Conservation (phyloP, 768 basidiomycete genomes). For the Lactifluus hygrophoroides region DNA sequence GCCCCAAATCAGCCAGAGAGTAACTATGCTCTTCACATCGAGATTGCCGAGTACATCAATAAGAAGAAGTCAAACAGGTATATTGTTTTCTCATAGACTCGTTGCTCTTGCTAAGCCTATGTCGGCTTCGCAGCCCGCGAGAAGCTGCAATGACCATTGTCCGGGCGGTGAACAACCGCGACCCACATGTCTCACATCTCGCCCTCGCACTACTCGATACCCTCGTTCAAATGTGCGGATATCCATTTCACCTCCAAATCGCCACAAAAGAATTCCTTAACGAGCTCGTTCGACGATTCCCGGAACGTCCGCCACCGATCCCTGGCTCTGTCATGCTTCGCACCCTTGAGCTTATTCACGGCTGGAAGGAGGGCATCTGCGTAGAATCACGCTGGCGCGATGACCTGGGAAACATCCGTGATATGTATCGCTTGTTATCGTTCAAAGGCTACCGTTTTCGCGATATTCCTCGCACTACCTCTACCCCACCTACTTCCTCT, state of each 20-base stretch:
- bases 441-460: slow-evolving; percentile 90
- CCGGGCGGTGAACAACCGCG: slow-evolving; percentile 82
- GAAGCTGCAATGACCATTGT: slow-evolving; percentile 86
- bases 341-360: slow-evolving; percentile 85
- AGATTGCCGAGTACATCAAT: slow-evolving; percentile 91
- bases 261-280: slow-evolving; percentile 97
- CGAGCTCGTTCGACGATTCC: slow-evolving; percentile 95
- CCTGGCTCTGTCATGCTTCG: slow-evolving; percentile 92
- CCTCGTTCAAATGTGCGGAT: slow-evolving; percentile 92
- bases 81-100: slow-evolving; percentile 24
- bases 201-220: slow-evolving; percentile 83
- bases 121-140: slow-evolving; percentile 53
- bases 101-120: neutral
- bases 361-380: slow-evolving; percentile 94
- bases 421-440: slow-evolving; percentile 90
- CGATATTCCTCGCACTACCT: slow-evolving; percentile 33
- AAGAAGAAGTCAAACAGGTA: slow-evolving; percentile 94
- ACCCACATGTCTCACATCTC: slow-evolving; percentile 84
- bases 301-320: slow-evolving; percentile 93
- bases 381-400: slow-evolving; percentile 86
- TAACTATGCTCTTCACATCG: slow-evolving; percentile 86
- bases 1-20: slow-evolving; percentile 81
- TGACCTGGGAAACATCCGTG: slow-evolving; percentile 91
- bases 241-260: slow-evolving; percentile 95
- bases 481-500: slow-evolving; percentile 35